Evolutionary conservation across 352 stramenopile genomes (phyloP).

Genomic region (Globisporangium parvum): DNA sequence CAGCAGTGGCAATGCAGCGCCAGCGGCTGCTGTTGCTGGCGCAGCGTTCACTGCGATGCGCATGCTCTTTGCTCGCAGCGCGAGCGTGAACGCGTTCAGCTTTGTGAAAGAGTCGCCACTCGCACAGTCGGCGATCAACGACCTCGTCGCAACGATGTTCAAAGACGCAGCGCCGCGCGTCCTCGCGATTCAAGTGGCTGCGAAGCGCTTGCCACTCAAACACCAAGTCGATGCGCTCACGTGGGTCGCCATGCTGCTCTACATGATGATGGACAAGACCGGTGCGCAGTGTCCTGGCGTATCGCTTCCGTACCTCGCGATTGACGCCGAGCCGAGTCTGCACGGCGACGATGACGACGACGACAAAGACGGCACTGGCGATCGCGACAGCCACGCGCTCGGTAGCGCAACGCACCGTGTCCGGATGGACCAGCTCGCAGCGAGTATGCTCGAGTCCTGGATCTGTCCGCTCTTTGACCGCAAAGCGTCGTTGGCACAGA

Average conservation of each 20-base stretch:
- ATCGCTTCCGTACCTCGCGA: conserved; percentile 61
- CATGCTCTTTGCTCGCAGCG: conserved; percentile 48
- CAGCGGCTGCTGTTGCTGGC: conserved; percentile 21
- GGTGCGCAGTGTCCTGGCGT: conserved; percentile 56
- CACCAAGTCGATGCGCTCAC: conserved; percentile 50
- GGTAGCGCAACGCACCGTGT: conserved; percentile 37
- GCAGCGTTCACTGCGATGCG: conserved; percentile 54
- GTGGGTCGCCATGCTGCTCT: conserved; percentile 73
- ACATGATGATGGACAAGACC: conserved; percentile 79
- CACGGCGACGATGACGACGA: conserved; percentile 21
- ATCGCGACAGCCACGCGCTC: neutral
- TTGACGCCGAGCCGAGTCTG: conserved; percentile 29
- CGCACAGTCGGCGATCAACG: conserved; percentile 50
- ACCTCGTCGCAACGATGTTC: conserved; percentile 56
- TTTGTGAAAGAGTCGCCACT: conserved; percentile 24
- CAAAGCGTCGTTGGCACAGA: conserved; percentile 46
- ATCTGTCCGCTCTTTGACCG: conserved; percentile 37
- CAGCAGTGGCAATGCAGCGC: neutral
- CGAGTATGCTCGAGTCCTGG: conserved; percentile 48
- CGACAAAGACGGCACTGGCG: conserved; percentile 22
- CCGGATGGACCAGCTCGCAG: conserved; percentile 52
- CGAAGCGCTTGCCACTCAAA: conserved; percentile 45
- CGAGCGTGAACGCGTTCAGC: conserved; percentile 24
- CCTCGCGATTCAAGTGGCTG: conserved; percentile 31
- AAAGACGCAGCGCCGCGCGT: conserved; percentile 62